Conservation (phyloP, 768 basidiomycete genomes). For the Tulasnella calospora region DNA sequence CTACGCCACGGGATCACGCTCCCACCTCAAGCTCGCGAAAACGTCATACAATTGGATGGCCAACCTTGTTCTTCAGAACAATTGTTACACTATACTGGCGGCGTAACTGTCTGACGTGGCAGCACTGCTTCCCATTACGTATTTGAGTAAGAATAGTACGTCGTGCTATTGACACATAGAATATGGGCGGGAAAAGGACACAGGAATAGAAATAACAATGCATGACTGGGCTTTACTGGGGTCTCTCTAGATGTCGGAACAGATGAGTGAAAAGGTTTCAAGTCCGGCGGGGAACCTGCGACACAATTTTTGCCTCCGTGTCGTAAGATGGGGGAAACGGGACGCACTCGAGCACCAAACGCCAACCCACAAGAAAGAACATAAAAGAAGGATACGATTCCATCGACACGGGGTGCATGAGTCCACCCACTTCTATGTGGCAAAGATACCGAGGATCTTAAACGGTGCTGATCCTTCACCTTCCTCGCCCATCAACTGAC, state of each 20-base stretch:
- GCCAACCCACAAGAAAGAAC: constrained; percentile 1
- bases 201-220: neutral
- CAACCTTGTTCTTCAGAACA: neutral
- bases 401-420: neutral
- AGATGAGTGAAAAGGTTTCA: neutral
- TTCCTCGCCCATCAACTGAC: constrained; percentile 81
- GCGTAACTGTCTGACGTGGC: neutral
- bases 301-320: neutral
- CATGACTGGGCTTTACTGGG: neutral
- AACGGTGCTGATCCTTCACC: constrained; percentile 73
- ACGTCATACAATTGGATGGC: neutral
- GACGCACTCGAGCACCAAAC: neutral
- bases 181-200: neutral
- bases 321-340: neutral
- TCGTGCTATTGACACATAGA: neutral
- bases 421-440: constrained; percentile 46
- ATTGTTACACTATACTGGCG: neutral
- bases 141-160: neutral
- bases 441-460: constrained; percentile 87
- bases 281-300: neutral
- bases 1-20: neutral
- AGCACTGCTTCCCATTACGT: neutral
- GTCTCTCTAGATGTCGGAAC: neutral
- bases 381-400: neutral
- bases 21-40: neutral